Conservation (phyloP, 805 yeast genomes). For the Dipodascus albidus region DNA sequence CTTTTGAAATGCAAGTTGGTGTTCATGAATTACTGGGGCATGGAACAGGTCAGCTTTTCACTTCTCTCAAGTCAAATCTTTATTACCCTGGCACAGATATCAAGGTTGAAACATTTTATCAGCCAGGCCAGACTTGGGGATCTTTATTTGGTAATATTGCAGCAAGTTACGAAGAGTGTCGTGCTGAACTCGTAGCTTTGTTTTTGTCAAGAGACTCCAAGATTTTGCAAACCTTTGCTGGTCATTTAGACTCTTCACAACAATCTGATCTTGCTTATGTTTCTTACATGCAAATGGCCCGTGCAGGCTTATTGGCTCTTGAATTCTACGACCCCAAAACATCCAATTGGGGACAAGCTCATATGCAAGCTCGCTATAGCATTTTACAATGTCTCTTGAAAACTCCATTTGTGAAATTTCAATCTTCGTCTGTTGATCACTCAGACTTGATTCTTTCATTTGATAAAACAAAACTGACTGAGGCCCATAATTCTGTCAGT, state of each 20-base stretch:
- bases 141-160: slow-evolving; percentile 71
- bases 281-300: slow-evolving; percentile 73
- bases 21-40: slow-evolving; percentile 87
- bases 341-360: slow-evolving; percentile 88
- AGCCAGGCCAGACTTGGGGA: slow-evolving; percentile 84
- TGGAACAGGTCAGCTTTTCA: slow-evolving; percentile 75
- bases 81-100: slow-evolving; percentile 52
- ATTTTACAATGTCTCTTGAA: slow-evolving; percentile 64
- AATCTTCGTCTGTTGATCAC: slow-evolving; percentile 34
- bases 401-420: slow-evolving; percentile 50
- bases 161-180: slow-evolving; percentile 85
- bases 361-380: slow-evolving; percentile 86
- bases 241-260: slow-evolving; percentile 33
- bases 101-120: slow-evolving; percentile 59
- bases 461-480: slow-evolving; percentile 52
- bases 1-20: slow-evolving; percentile 90
- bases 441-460: slow-evolving; percentile 51
- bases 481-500: slow-evolving; percentile 64
- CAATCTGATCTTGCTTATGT: slow-evolving; percentile 50
- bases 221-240: slow-evolving; percentile 64
- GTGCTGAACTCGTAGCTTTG: slow-evolving; percentile 87
- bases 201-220: slow-evolving; percentile 58
- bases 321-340: slow-evolving; percentile 81
- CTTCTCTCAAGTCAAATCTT: slow-evolving; percentile 44
- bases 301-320: slow-evolving; percentile 75